Base-by-base conservation (phyloP, 352 stramenopile species). In the Thraustotheca clavata region DNA sequence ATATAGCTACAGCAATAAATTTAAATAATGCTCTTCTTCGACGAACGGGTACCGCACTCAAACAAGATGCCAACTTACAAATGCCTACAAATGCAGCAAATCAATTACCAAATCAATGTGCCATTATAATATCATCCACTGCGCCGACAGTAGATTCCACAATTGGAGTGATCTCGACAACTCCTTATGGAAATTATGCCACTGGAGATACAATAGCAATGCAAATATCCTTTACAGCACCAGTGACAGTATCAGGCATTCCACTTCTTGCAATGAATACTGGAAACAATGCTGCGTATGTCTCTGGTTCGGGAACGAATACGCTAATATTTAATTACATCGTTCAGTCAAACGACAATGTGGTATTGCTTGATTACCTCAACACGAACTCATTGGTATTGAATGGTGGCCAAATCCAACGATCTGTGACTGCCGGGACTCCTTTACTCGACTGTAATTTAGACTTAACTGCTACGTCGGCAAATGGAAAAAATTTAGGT, bases 261-360 rank as follows among this genome's bases (percentile, higher is more conserved):
- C 85, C 85, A 6, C 72, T 81, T 8, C 48, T 94, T 20, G 86
- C 83, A 52, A 68, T 94, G 12, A 79, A 91, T 60, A 92, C 83
- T 0, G 81, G 79, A 4, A 80, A 81, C 0, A 73, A 86, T 36
- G 85, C 83, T 0, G 55, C 76, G 4, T 91, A 91, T 52, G 67
- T 68, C 1, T 83, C 74, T 2, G 85, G 83, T 1, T 84, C 40
- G 32, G 73, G 66, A n/a, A 77, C 77, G 0, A 71, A 73, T 3
- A 74, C 73, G 0, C 57, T 92, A 4, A 33, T 75, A 14, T 94
- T 94, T 50, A 67, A 69, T 16, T 94, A 92, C 66, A 79, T 60
- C 0, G 83, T 89, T 18, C 73, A 57, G 33, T 68, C 91, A 22
- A 83, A 79, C 3, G 85, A 94, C 36, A 54, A n/a, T 34, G 76